Evolutionary conservation across 805 yeast species (phyloP).

Genomic region (Candida nemodendra): DNA sequence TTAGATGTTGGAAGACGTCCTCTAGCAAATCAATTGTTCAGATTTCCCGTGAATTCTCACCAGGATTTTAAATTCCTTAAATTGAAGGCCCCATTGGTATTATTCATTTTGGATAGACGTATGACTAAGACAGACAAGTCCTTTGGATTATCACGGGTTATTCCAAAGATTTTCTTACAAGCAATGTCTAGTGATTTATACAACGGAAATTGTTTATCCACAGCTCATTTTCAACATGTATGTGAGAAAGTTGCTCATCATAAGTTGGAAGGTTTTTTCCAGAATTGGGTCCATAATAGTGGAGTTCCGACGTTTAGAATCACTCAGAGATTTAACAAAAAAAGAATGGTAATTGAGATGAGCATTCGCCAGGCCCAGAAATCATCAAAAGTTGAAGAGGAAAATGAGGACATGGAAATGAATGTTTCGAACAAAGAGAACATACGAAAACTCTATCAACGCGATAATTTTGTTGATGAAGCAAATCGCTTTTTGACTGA

Average conservation of each 20-base stretch:
- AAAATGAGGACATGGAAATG: conserved; percentile 19
- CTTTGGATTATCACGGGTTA: conserved; percentile 85
- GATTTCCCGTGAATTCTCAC: conserved; percentile 58
- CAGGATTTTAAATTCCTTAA: conserved; percentile 66
- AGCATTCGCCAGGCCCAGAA: conserved; percentile 87
- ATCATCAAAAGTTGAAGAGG: conserved; percentile 36
- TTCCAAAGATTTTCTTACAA: conserved; percentile 87
- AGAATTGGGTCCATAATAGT: conserved; percentile 87
- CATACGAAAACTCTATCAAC: conserved; percentile 21
- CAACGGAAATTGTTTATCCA: conserved; percentile 70
- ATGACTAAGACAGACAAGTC: conserved; percentile 97
- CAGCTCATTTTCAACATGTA: conserved; percentile 85
- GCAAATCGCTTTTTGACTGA: conserved; percentile 41
- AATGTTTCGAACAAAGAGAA: conserved; percentile 10
- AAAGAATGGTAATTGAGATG: conserved; percentile 91
- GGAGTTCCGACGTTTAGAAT: conserved; percentile 89
- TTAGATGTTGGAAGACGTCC: conserved; percentile 81
- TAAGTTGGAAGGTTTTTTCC: conserved; percentile 77
- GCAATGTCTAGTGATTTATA: conserved; percentile 93
- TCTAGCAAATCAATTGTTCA: conserved; percentile 64
- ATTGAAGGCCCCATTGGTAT: conserved; percentile 81
- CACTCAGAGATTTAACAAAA: conserved; percentile 90
- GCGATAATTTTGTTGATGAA: conserved; percentile 44
- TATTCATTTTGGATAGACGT: conserved; percentile 81
- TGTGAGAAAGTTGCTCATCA: conserved; percentile 93